A percentile compares a stretch with the other conserved stretches of the same genome.
Conservation (phyloP, 2,329 filamentous ascomycete genomes). For the Ophiocordyceps unilateralis region DNA sequence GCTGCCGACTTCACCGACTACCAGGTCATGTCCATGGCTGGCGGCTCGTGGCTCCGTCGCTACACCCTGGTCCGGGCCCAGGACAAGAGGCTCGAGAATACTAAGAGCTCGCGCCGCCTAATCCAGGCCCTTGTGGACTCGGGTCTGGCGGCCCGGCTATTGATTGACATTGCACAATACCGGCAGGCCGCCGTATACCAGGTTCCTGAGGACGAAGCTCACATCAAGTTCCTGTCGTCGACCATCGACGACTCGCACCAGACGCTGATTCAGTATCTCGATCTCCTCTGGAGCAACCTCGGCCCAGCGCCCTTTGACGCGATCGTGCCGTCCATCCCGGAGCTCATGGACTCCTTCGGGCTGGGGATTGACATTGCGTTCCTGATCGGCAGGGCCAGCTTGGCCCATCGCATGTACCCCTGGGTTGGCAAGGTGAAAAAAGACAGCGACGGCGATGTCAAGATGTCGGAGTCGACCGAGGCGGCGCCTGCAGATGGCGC, state of each 20-base stretch:
- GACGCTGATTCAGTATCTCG: slow-evolving; percentile 73
- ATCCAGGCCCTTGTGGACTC: slow-evolving; percentile 65
- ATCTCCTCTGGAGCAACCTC: slow-evolving; percentile 69
- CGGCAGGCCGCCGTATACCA: slow-evolving; percentile 72
- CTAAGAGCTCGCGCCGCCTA: slow-evolving; percentile 59
- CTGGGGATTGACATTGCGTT: slow-evolving; percentile 72
- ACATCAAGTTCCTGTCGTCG: slow-evolving; percentile 77
- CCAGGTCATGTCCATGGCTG: slow-evolving; percentile 76
- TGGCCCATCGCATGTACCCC: slow-evolving; percentile 45
- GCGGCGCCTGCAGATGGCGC: slow-evolving; percentile 10
- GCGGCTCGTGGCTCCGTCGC: slow-evolving; percentile 60
- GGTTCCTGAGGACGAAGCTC: slow-evolving; percentile 51
- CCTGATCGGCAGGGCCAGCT: slow-evolving; percentile 58
- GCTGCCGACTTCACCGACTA: slow-evolving; percentile 76
- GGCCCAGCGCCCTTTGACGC: slow-evolving; percentile 59
- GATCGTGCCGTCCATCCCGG: slow-evolving; percentile 56
- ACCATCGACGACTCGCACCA: slow-evolving; percentile 82
- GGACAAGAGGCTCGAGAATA: slow-evolving; percentile 65
- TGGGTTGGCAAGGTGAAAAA: slow-evolving; percentile 16
- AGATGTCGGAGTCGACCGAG: slow-evolving; percentile 21
- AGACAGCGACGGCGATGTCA: slow-evolving; percentile 39
- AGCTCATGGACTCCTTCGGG: slow-evolving; percentile 61
- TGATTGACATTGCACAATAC: slow-evolving; percentile 85
- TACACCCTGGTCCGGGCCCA: slow-evolving; percentile 66
- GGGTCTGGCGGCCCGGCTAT: slow-evolving; percentile 60